Evolutionary conservation across 257 asterid species (phyloP), one percentile per base, ranked within the genome.

Genomic region (Paulownia fortunei): DNA sequence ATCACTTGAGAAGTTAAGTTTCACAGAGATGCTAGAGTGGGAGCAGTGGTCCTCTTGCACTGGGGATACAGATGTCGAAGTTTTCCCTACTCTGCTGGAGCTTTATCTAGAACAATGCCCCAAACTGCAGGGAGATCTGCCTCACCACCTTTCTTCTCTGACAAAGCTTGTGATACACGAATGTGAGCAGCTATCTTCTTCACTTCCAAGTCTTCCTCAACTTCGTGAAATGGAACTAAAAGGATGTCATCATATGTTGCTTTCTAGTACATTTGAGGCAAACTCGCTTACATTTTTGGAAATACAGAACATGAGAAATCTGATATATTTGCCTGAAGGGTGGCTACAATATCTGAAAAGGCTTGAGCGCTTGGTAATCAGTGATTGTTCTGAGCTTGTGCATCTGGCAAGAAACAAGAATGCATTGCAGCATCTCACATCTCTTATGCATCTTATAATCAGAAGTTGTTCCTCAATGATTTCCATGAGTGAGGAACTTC

Each of bases 11-110:
- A 81, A 58, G 77, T 80, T 88, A 72, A 79, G 82, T 51, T 80
- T 88, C 58, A 44, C 23, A 56, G 81, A 81, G 52, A 86, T 86
- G 90, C 65, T 55, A 32, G 92, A 84, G 58, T 84, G 89, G 90
- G 79, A 78, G 72, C 76, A 73, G 42, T 86, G 89, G 92, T 78
- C 79, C 8, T 52, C 46, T 18, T 37, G 62, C 61, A 24, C 27
- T 34, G 54, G 39, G 60, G 81, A 69, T 24, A 65, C 78, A 58
- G 84, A 82, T 10, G 16, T 19, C 2, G 74, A 71, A 18, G 68
- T 63, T 24, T 88, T 86, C 60, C 84, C 86, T n/a, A 24, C 64
- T 42, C 86, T 88, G 37, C 24, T 76, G 58, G 88, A 88, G 73
- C 87, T 85, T 79, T 74, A 66, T 64, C 78, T 86, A 8, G 83